These are phyloP conservation scores for Podospora pseudoanserina DNA, from an alignment of 495 filamentous ascomycete genomes.

Conservation along the genomic window DNA sequence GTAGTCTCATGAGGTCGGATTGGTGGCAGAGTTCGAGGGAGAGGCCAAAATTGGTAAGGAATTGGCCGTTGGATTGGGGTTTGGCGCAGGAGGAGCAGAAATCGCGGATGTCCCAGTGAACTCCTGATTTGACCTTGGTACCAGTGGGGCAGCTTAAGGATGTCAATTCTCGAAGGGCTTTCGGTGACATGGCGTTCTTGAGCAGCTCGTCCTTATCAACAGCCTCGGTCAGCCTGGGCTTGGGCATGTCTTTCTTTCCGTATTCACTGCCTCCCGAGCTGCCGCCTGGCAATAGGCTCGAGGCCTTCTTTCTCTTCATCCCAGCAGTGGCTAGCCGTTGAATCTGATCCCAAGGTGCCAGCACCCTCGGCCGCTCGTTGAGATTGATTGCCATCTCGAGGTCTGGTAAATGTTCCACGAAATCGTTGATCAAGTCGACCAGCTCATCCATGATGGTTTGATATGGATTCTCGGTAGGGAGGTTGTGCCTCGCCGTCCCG, in stretches of 20 bases:
- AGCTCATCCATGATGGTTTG: conserved; percentile 59
- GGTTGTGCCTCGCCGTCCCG: conserved; percentile 46
- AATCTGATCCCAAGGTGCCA: conserved; percentile 63
- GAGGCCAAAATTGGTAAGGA: conserved; percentile 60
- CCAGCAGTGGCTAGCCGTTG: conserved; percentile 39
- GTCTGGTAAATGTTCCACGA: conserved; percentile 66
- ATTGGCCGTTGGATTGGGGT: conserved; percentile 67
- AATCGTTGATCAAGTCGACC: conserved; percentile 61
- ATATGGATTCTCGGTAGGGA: conserved; percentile 43
- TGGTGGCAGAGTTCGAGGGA: conserved; percentile 73
- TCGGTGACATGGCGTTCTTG: conserved; percentile 30
- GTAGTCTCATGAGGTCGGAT: conserved; percentile 69
- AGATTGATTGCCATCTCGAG: conserved; percentile 82
- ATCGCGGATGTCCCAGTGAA: conserved; percentile 50
- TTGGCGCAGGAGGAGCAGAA: conserved; percentile 59
- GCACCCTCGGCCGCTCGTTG: conserved; percentile 70
- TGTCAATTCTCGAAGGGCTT: conserved; percentile 50
- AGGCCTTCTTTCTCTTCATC: conserved; percentile 21
- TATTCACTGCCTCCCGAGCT: background rate
- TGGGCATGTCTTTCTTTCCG: conserved; percentile 12
- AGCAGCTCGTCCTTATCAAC: background rate
- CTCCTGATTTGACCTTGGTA: conserved; percentile 53
- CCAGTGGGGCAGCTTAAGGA: conserved; percentile 54
- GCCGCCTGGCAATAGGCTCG: background rate
- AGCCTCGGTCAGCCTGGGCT: background rate